Percentiles rank a stretch among this genome's conserved stretches.
Evolutionary conservation across 306 rosid species (phyloP).

Genomic region (Chamaecrista fasciculata): DNA sequence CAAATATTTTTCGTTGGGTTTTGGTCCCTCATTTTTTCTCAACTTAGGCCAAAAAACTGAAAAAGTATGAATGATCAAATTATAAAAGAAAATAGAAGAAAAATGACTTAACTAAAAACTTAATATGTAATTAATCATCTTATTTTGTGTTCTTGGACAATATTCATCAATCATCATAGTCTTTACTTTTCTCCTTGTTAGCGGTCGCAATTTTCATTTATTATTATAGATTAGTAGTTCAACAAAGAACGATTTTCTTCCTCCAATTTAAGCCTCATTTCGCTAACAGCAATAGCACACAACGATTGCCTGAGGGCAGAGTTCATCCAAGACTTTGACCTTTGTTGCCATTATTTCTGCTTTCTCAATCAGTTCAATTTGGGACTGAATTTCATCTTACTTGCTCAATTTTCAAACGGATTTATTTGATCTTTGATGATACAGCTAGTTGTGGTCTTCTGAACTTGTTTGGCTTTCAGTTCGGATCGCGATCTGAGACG

Average conservation of each 20-base stretch:
- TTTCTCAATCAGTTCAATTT: neutral
- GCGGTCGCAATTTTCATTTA: neutral
- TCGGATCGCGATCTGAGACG: constrained; percentile 48
- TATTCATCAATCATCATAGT: too few species aligned
- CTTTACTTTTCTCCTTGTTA: neutral
- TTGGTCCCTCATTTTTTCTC: too few species aligned
- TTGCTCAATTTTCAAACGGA: neutral
- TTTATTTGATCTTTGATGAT: neutral
- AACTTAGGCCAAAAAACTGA: too few species aligned
- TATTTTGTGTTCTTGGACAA: neutral
- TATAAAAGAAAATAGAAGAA: too few species aligned
- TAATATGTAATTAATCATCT: too few species aligned
- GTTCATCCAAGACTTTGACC: constrained; percentile 31
- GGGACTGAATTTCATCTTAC: neutral
- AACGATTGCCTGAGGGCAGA: constrained; percentile 34
- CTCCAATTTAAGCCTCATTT: constrained; percentile 10
- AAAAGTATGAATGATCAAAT: too few species aligned
- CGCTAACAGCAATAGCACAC: neutral
- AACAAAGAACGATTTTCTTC: neutral
- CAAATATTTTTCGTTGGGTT: too few species aligned
- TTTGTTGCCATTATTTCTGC: constrained; percentile 36
- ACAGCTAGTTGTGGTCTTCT: neutral
- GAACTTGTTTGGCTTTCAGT: constrained; percentile 19
- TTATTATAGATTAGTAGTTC: neutral
- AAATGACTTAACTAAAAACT: too few species aligned